Conservation (phyloP, 345 rosid genomes). For the Hibiscus tridactylites region DNA sequence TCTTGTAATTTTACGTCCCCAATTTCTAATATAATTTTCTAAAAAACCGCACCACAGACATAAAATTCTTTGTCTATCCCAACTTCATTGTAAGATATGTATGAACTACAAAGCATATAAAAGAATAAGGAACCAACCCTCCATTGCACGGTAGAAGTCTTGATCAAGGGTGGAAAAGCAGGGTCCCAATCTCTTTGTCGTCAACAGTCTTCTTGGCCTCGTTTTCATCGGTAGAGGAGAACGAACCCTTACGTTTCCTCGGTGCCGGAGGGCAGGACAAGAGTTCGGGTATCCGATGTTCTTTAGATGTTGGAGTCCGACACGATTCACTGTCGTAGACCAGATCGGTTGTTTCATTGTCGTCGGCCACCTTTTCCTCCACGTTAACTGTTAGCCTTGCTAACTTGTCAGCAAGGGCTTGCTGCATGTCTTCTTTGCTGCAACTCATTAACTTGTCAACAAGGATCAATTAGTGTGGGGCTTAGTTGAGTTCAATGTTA, state of each 20-base stretch:
- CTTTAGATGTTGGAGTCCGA: constrained; percentile 20
- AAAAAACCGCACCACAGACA: too few species aligned
- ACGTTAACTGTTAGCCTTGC: not conserved
- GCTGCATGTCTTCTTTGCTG: not conserved
- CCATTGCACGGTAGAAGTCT: not conserved
- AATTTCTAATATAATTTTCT: too few species aligned
- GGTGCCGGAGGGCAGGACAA: constrained; percentile 32
- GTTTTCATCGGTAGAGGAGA: not conserved
- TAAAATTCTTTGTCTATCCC: too few species aligned
- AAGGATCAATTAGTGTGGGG: too few species aligned
- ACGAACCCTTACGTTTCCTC: constrained; percentile 9
- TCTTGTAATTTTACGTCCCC: too few species aligned
- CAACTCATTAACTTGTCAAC: not conserved
- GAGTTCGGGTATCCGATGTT: constrained; percentile 18
- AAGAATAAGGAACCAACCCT: not conserved
- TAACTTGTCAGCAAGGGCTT: not conserved
- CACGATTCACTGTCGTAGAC: constrained; percentile 7
- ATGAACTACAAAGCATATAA: not conserved
- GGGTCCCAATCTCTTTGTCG: not conserved
- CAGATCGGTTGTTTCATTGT: not conserved
- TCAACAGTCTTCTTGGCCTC: not conserved
- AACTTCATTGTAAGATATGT: too few species aligned
- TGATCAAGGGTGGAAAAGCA: not conserved
- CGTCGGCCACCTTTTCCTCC: not conserved
- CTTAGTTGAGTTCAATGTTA: too few species aligned